Evolutionary conservation across 805 yeast species (phyloP).

Genomic region (Zygosaccharomyces kombuchaensis): DNA sequence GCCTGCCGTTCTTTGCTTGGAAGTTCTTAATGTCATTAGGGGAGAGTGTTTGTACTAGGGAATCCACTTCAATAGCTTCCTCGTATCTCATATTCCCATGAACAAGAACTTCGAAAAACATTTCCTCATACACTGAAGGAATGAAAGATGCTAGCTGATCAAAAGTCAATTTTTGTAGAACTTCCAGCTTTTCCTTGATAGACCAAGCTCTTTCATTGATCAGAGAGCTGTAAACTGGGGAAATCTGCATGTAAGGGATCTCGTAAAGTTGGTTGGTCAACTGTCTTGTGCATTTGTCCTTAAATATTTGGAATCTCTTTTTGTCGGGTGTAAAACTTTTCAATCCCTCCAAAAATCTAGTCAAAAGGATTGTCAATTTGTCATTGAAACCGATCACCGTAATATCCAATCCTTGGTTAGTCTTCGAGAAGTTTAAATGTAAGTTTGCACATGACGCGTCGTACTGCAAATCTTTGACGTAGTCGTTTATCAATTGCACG

Average conservation of each 20-base stretch:
- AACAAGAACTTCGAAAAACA: slow-evolving; percentile 66
- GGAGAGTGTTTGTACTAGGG: slow-evolving; percentile 41
- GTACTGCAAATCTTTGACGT: slow-evolving; percentile 64
- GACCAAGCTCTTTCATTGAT: slow-evolving; percentile 71
- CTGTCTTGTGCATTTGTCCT: slow-evolving; percentile 58
- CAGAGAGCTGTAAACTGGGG: slow-evolving; percentile 54
- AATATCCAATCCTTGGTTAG: slow-evolving; percentile 67
- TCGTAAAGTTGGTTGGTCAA: slow-evolving; percentile 65
- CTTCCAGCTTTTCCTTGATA: slow-evolving; percentile 54
- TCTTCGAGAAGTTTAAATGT: slow-evolving; percentile 49
- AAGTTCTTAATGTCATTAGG: slow-evolving; percentile 40
- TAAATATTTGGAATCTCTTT: slow-evolving; percentile 62
- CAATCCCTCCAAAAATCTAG: slow-evolving; percentile 54
- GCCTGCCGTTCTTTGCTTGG: slow-evolving; percentile 27
- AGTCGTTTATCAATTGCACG: slow-evolving; percentile 70
- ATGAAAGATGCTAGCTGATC: slow-evolving; percentile 50
- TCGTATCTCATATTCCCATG: slow-evolving; percentile 64
- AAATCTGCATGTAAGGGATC: slow-evolving; percentile 76
- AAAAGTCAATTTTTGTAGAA: slow-evolving; percentile 42
- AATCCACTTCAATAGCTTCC: slow-evolving; percentile 50
- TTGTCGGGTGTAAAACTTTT: slow-evolving; percentile 45
- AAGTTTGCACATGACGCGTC: slow-evolving; percentile 83
- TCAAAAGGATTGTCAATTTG: slow-evolving; percentile 61
- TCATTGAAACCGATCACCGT: slow-evolving; percentile 79
- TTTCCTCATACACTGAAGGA: slow-evolving; percentile 51